phyloP scores from a whole-genome alignment of 2,329 filamentous ascomycete genomes.

The Fusarium chlamydosporum region DNA sequence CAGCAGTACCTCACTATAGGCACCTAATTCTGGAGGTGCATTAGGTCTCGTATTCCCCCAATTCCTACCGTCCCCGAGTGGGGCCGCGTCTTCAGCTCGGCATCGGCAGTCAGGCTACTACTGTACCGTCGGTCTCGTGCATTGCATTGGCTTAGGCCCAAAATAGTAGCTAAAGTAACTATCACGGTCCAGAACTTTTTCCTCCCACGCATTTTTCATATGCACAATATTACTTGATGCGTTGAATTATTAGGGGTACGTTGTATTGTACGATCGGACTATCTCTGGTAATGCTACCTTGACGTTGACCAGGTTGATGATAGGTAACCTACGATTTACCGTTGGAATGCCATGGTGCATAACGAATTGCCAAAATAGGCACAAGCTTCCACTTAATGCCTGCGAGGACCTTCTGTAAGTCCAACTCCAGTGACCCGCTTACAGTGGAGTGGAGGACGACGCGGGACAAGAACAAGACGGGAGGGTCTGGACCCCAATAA shows the following conservation, averaged over 20 bases:
- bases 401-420: conserved; percentile 28
- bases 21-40: background rate
- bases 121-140: conserved; percentile 16
- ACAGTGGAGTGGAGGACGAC: conserved; percentile 21
- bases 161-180: conserved; percentile 27
- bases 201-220: background rate
- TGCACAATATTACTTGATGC: background rate
- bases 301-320: conserved; percentile 16
- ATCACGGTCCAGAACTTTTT: conserved; percentile 17
- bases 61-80: conserved; percentile 19
- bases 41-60: conserved; percentile 47
- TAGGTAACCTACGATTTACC: background rate
- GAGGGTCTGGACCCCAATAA: background rate
- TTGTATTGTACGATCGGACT: conserved; percentile 12
- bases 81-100: conserved; percentile 32
- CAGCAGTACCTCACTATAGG: background rate
- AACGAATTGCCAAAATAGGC: conserved; percentile 8
- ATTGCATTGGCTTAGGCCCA: conserved; percentile 22
- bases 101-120: conserved; percentile 8
- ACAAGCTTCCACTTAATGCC: conserved; percentile 30
- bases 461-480: conserved; percentile 3
- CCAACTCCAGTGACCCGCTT: conserved; percentile 16
- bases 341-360: conserved; percentile 30
- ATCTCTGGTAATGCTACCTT: conserved; percentile 25
- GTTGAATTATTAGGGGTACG: conserved; percentile 29